Evolutionary conservation across 257 asterid species (phyloP), one percentile per base, ranked within the genome.

Genomic region (Fraxinus anomala): DNA sequence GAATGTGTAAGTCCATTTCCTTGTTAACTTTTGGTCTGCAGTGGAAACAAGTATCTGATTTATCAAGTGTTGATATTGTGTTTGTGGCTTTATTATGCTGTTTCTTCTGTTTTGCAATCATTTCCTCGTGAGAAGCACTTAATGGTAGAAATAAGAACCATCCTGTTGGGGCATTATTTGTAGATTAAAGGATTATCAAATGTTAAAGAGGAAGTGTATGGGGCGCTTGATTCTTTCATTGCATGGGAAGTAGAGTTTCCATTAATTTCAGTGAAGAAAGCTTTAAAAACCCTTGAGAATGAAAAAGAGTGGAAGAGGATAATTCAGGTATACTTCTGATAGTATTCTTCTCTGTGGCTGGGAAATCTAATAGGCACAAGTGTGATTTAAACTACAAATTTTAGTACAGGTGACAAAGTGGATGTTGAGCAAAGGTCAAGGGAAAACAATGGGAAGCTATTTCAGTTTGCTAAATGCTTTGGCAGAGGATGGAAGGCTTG

Each of bases 171-270:
- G 68, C 70, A 30, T 77, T 5, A 4, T 23, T 61, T 77, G 78
- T 86, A 93, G 99, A 87, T 95, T 66, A 95, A 90, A 81, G 97
- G 87, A 56, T 85, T 91, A 75, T 93, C 99, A 26, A 95, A 95
- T 86, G 97, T 95, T 76, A 95, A 95, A 85, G 99, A 93, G 82
- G 98, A 93, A 88, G 92, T 95, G 63, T 93, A 95, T 30, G 98
- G 98, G 73, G 96, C 97, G 37, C 97, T 95, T 12, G 99, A 95
- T 88, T 86, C 98, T 73, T 95, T 93, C 84, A 83, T 95, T 85
- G 98, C 99, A n/a, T 93, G 98, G 99, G 99, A 95, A 31, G 75
- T 95, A 63, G 98, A 95, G 66, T 95, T 95, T 82, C 98, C 98
- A n/a, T 85, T 95, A 83, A 87, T 95, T 44, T 87, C 90, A 14